Evolutionary conservation across 768 basidiomycete genomes (phyloP).

Genomic region (Crassisporium funariophilum): DNA sequence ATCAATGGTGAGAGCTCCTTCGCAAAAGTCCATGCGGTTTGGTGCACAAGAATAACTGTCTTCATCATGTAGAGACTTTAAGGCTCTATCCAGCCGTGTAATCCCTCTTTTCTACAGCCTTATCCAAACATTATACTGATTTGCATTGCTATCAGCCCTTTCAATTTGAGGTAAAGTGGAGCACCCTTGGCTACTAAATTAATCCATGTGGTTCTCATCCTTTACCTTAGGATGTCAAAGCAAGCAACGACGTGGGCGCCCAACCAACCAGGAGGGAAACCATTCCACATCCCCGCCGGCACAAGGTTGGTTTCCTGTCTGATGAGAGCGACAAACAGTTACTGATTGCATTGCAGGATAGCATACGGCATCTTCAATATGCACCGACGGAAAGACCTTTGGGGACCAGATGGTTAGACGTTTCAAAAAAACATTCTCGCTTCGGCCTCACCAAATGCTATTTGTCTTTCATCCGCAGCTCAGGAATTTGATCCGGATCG

Average conservation of each 20-base stretch:
- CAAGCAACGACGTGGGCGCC: slow-evolving; percentile 2
- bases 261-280: background rate
- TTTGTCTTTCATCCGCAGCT: too few species aligned
- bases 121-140: background rate
- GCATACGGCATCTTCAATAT: background rate
- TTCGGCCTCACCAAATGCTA: too few species aligned
- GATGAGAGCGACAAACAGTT: too few species aligned
- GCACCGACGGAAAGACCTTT: background rate
- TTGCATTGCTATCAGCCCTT: background rate
- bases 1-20: slow-evolving; percentile 37
- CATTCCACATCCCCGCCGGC: background rate
- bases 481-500: slow-evolving; percentile 54
- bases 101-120: background rate
- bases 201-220: background rate
- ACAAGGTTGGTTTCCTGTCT: background rate
- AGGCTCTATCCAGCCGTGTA: slow-evolving; percentile 21
- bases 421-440: too few species aligned
- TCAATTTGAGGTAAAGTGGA: background rate
- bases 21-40: background rate
- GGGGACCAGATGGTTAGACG: background rate
- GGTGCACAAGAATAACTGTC: background rate
- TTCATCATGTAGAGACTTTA: slow-evolving; percentile 13
- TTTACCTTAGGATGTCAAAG: background rate
- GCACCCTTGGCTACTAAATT: too few species aligned
- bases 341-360: background rate